These are phyloP conservation scores for Fusarium cicatricum DNA, from an alignment of 2,329 filamentous ascomycete genomes.

Conservation along the genomic window DNA sequence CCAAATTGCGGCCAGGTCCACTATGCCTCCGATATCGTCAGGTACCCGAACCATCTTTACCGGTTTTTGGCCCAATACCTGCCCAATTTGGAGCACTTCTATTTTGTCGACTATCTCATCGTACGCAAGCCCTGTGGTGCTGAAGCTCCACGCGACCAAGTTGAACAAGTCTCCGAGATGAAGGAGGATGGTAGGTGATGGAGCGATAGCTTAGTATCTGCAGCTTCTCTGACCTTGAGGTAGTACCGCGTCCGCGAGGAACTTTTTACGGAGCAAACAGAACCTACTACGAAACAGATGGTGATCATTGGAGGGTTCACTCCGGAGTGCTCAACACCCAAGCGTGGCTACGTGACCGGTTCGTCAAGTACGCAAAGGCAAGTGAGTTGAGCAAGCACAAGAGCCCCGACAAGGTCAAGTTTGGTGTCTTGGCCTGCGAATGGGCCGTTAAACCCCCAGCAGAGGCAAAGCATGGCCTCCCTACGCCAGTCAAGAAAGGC, in stretches of 20 bases:
- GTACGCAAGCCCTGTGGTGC: conserved; percentile 39
- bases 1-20: conserved; percentile 47
- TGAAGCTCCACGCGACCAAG: neutral
- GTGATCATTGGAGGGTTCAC: conserved; percentile 47
- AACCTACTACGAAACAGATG: conserved; percentile 47
- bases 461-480: conserved; percentile 13
- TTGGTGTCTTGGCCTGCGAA: conserved; percentile 53
- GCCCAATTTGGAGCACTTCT: conserved; percentile 54
- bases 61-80: conserved; percentile 54
- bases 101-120: conserved; percentile 55
- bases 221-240: conserved; percentile 10
- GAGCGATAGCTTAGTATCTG: neutral
- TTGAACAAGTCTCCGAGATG: neutral
- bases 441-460: conserved; percentile 44
- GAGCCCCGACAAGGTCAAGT: conserved; percentile 49
- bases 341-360: conserved; percentile 51
- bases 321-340: conserved; percentile 48
- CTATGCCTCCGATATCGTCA: conserved; percentile 35
- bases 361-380: conserved; percentile 48
- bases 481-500: conserved; percentile 37
- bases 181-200: conserved; percentile 13
- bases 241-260: conserved; percentile 5
- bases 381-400: conserved; percentile 45
- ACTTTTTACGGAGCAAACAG: conserved; percentile 36
- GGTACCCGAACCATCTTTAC: conserved; percentile 53